phyloP scores from a whole-genome alignment of 1,284 basidiomycete genomes.

The Leccinum pallidistipes region DNA sequence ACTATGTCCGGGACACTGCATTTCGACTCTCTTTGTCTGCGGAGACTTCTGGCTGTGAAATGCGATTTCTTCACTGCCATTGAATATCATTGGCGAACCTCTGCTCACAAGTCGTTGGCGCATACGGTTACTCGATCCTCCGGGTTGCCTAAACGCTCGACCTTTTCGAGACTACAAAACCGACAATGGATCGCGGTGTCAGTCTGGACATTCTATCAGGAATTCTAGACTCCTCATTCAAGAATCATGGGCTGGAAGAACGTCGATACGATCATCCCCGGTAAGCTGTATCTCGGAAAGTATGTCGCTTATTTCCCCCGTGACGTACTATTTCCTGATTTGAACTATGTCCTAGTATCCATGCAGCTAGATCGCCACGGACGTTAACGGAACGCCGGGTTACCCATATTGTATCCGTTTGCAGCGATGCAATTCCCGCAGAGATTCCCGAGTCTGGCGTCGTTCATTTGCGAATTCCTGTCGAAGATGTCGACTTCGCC shows the following conservation, averaged over 20 bases:
- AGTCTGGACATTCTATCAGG: slow-evolving; percentile 28
- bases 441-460: slow-evolving; percentile 73
- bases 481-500: slow-evolving; percentile 83
- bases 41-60: slow-evolving; percentile 36
- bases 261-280: slow-evolving; percentile 68
- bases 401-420: slow-evolving; percentile 76
- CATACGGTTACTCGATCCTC: slow-evolving; percentile 33
- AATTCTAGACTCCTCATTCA: slow-evolving; percentile 27
- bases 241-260: slow-evolving; percentile 68
- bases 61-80: slow-evolving; percentile 34
- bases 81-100: slow-evolving; percentile 17
- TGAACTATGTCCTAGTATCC: slow-evolving; percentile 47
- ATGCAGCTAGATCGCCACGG: slow-evolving; percentile 70
- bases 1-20: slow-evolving; percentile 25
- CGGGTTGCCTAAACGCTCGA: slow-evolving; percentile 31
- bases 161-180: slow-evolving; percentile 34
- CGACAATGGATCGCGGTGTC: slow-evolving; percentile 26
- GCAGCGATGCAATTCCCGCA: slow-evolving; percentile 69
- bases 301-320: slow-evolving; percentile 39
- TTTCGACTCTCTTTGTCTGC: slow-evolving; percentile 30
- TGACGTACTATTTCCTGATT: slow-evolving; percentile 28
- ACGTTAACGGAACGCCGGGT: slow-evolving; percentile 72
- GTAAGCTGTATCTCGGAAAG: slow-evolving; percentile 75
- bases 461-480: slow-evolving; percentile 64
- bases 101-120: slow-evolving; percentile 20